These are phyloP conservation scores for Penicillium hesseltinei DNA, from an alignment of 2,329 filamentous ascomycete species.

Conservation along the genomic window DNA sequence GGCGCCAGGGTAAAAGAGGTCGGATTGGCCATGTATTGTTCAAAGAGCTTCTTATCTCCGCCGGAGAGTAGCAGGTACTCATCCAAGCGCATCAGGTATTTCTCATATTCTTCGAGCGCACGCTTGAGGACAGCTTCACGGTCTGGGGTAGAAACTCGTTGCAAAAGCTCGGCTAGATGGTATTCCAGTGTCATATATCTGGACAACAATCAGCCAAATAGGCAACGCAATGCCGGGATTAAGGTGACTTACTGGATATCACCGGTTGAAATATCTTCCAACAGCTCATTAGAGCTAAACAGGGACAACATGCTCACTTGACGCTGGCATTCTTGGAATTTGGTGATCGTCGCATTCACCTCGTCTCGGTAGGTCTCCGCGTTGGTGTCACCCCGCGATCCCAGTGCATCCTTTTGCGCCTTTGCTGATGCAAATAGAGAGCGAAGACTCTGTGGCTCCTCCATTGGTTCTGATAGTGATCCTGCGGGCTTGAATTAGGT, in stretches of 20 bases:
- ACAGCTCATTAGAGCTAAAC: slow-evolving; percentile 84
- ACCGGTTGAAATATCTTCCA: slow-evolving; percentile 83
- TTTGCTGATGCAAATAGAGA: slow-evolving; percentile 57
- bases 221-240: neutral
- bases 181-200: slow-evolving; percentile 76
- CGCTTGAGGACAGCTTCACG: slow-evolving; percentile 62
- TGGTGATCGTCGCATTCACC: slow-evolving; percentile 64
- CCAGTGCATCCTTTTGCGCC: slow-evolving; percentile 55
- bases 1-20: slow-evolving; percentile 70
- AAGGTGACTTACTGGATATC: slow-evolving; percentile 64
- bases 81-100: slow-evolving; percentile 73
- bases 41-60: slow-evolving; percentile 66
- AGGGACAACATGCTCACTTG: slow-evolving; percentile 70
- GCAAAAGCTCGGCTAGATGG: slow-evolving; percentile 74
- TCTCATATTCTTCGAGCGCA: slow-evolving; percentile 71
- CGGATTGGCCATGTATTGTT: slow-evolving; percentile 70
- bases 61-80: slow-evolving; percentile 70
- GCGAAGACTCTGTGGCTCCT: slow-evolving; percentile 55
- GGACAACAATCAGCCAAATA: slow-evolving; percentile 22
- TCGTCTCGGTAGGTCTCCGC: slow-evolving; percentile 65
- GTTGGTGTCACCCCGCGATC: slow-evolving; percentile 63
- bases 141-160: slow-evolving; percentile 62
- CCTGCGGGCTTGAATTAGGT: neutral
- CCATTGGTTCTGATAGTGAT: slow-evolving; percentile 34
- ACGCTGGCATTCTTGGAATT: slow-evolving; percentile 70